Evolutionary conservation across 202 grass and related monocot genomes (phyloP).

Genomic region (Panicum virgatum): DNA sequence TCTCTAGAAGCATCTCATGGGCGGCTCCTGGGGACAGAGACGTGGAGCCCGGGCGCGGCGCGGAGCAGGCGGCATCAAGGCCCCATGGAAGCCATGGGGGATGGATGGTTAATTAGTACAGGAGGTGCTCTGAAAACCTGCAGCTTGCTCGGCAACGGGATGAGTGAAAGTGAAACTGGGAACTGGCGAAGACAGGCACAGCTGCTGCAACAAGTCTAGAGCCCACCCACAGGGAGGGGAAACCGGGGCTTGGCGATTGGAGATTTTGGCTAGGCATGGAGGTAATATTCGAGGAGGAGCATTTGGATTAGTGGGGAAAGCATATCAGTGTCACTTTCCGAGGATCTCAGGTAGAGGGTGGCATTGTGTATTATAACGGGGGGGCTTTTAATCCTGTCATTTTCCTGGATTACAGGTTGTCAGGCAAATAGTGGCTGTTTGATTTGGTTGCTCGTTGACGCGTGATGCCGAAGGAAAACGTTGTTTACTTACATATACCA

Average conservation of each 20-base stretch:
- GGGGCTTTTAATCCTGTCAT: slow-evolving; percentile 15
- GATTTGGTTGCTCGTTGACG: slow-evolving; percentile 7
- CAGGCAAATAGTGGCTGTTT: slow-evolving; percentile 14
- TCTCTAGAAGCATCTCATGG: slow-evolving; percentile 5
- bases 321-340: slow-evolving; percentile 39
- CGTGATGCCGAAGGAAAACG: background rate
- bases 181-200: background rate
- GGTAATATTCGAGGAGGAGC: slow-evolving; percentile 25
- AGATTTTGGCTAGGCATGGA: background rate
- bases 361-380: background rate
- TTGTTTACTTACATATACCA: too few species aligned
- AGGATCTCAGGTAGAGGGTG: slow-evolving; percentile 4
- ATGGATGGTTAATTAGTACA: background rate
- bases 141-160: slow-evolving; percentile 4
- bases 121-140: slow-evolving; percentile 6
- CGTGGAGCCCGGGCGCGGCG: background rate
- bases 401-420: slow-evolving; percentile 44
- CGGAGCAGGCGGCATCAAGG: background rate
- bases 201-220: background rate
- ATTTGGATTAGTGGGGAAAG: slow-evolving; percentile 25
- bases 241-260: slow-evolving; percentile 8
- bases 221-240: slow-evolving; percentile 3
- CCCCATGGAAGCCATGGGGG: background rate
- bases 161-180: slow-evolving; percentile 14
- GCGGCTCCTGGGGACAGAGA: background rate